These are phyloP conservation scores for Polygonum maritimum DNA, from an alignment of 148 eudicot genomes.

Conservation along the genomic window DNA sequence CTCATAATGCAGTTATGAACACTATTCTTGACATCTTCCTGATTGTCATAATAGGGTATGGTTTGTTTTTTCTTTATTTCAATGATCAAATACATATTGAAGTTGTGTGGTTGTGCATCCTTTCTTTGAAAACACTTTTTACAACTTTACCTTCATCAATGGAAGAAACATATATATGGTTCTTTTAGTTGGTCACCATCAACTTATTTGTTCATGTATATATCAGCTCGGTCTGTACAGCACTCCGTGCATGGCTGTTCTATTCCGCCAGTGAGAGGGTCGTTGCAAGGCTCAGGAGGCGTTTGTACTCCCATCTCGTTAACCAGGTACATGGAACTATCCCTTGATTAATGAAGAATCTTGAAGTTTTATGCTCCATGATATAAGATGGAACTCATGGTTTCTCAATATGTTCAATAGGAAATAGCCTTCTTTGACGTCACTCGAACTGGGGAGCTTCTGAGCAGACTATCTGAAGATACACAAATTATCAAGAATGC, in stretches of 20 bases:
- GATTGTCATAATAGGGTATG: conserved; percentile 76
- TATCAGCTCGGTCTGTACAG: conserved; percentile 71
- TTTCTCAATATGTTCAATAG: conserved; percentile 21
- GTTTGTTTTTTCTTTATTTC: background rate
- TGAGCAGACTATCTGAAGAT: conserved; percentile 88
- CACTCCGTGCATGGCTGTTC: conserved; percentile 80
- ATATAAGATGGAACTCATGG: background rate
- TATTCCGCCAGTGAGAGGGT: conserved; percentile 86
- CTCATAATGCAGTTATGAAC: conserved; percentile 52
- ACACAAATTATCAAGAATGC: conserved; percentile 93
- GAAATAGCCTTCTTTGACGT: conserved; percentile 93
- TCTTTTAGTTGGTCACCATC: background rate
- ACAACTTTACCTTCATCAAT: background rate
- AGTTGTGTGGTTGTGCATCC: background rate
- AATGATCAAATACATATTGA: background rate
- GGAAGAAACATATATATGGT: background rate
- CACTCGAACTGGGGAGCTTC: conserved; percentile 86
- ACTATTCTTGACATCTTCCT: conserved; percentile 61
- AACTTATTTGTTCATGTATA: conserved; percentile 9
- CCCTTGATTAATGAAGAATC: background rate
- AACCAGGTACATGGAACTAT: conserved; percentile 39
- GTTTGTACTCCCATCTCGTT: conserved; percentile 64
- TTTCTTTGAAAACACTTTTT: background rate
- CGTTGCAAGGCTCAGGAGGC: conserved; percentile 79
- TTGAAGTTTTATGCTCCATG: background rate